A percentile compares a stretch with the other conserved stretches of the same genome.
These are phyloP conservation scores for Dissophora ornata DNA, from an alignment of 192 early-diverging fungal genomes.

Conservation along the genomic window DNA sequence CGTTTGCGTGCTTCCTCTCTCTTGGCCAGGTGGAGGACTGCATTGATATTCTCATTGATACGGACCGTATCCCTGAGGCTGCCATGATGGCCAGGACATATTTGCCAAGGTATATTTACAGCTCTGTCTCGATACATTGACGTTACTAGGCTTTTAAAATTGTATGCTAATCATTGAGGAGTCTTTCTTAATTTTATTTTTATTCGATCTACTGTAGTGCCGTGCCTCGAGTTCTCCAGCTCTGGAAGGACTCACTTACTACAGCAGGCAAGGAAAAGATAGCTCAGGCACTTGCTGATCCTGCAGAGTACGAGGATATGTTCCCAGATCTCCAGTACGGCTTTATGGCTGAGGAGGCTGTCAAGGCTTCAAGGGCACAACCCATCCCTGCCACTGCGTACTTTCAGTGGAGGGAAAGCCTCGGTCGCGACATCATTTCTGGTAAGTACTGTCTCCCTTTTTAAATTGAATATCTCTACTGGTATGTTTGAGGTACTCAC, in stretches of 20 bases:
- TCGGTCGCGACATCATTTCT: conserved; percentile 70
- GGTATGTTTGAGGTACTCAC: conserved; percentile 4
- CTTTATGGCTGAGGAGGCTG: conserved; percentile 64
- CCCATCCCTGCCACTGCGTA: conserved; percentile 66
- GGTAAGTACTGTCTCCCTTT: conserved; percentile 34
- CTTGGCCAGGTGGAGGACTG: conserved; percentile 83
- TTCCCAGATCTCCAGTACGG: conserved; percentile 83
- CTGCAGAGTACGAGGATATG: conserved; percentile 83
- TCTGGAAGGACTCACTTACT: conserved; percentile 84
- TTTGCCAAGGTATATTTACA: conserved; percentile 78
- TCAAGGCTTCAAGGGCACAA: conserved; percentile 48
- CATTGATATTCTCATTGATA: conserved; percentile 86
- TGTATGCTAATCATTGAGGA: too few relatives aligned
- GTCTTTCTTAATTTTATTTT: too few relatives aligned
- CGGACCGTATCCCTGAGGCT: conserved; percentile 95
- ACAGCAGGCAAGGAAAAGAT: conserved; percentile 79
- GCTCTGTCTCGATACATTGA: too few relatives aligned
- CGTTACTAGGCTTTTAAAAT: too few relatives aligned
- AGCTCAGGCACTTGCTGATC: conserved; percentile 91
- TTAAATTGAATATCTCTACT: not conserved
- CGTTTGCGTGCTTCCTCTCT: conserved; percentile 86
- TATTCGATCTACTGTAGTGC: too few relatives aligned
- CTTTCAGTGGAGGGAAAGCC: conserved; percentile 66
- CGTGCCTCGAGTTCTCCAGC: conserved; percentile 73
- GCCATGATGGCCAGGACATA: conserved; percentile 95